A percentile compares a stretch with the other conserved stretches of the same genome.
Evolutionary conservation across 2,329 filamentous ascomycete genomes (phyloP).

Genomic region (Epichloe bromicola): DNA sequence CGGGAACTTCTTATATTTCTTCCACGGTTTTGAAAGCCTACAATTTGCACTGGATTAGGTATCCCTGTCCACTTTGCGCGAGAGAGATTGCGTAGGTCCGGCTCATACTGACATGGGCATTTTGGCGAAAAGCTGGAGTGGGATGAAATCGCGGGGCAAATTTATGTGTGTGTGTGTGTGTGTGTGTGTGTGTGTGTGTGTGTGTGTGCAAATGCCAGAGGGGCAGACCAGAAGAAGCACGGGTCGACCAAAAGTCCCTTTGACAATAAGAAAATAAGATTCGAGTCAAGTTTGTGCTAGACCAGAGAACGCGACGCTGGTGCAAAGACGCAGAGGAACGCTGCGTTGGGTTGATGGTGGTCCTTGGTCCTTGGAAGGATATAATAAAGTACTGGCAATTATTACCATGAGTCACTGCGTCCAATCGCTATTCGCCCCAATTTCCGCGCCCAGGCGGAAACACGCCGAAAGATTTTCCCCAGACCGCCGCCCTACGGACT

Average conservation of each 20-base stretch:
- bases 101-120: slow-evolving; percentile 8
- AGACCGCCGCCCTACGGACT: background rate
- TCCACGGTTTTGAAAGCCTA: slow-evolving; percentile 63
- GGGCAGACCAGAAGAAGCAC: background rate
- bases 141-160: background rate
- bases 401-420: background rate
- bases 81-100: no score
- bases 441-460: no score
- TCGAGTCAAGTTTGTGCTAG: no score
- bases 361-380: no score
- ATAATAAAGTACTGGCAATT: background rate
- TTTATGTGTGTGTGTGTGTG: background rate
- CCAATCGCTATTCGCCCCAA: background rate
- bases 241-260: no score
- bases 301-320: no score
- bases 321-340: no score
- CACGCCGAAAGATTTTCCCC: background rate
- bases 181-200: background rate
- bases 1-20: slow-evolving; percentile 61
- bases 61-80: no score
- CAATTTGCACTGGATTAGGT: background rate
- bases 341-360: no score
- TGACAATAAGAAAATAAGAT: no score
- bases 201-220: background rate
- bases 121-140: slow-evolving; percentile 2